These are phyloP conservation scores for Lactarius deliciosus DNA, from an alignment of 768 basidiomycete genomes.

Conservation along the genomic window DNA sequence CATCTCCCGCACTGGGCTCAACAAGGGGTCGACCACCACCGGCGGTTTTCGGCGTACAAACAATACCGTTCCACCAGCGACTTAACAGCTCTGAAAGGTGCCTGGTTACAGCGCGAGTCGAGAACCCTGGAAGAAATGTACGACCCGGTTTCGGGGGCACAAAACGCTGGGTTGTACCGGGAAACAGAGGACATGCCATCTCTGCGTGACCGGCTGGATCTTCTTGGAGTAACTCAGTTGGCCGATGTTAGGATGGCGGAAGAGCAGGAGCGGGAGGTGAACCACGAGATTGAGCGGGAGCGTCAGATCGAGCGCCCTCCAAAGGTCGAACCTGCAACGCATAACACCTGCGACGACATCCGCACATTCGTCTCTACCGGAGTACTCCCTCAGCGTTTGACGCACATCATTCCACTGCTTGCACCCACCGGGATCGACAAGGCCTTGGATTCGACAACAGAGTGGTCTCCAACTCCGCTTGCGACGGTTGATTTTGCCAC, in stretches of 20 bases:
- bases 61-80: background rate
- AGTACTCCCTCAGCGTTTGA: background rate
- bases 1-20: conserved; percentile 14
- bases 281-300: conserved; percentile 7
- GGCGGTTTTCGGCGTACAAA: background rate
- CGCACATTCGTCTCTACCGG: background rate
- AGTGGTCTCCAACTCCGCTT: conserved; percentile 7
- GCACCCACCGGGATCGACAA: background rate
- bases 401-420: background rate
- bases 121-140: conserved; percentile 10
- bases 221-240: conserved; percentile 5
- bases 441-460: background rate
- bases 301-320: background rate
- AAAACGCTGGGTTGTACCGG: background rate
- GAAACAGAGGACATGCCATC: background rate
- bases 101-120: conserved; percentile 9
- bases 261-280: conserved; percentile 17
- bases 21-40: conserved; percentile 12
- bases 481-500: conserved; percentile 6
- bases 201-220: background rate
- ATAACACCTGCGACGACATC: conserved; percentile 6
- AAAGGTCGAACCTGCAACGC: background rate
- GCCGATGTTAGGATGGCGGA: conserved; percentile 6
- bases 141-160: background rate
- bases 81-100: background rate